These are phyloP conservation scores for Candida alai DNA, from an alignment of 805 yeast species.

Conservation along the genomic window DNA sequence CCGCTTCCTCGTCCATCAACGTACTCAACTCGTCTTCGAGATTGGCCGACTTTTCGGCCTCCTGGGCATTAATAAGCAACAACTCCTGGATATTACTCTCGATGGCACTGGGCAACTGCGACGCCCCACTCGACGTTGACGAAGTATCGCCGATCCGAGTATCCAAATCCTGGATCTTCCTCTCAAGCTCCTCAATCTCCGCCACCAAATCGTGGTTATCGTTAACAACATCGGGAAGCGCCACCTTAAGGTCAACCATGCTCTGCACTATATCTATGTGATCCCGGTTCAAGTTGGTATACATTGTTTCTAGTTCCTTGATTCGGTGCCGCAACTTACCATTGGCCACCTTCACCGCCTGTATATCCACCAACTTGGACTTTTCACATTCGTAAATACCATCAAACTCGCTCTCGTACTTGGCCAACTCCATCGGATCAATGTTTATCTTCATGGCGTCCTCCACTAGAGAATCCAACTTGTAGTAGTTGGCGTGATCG, in stretches of 20 bases:
- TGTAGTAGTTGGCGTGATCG: constrained; percentile 35
- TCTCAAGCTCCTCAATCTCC: constrained; percentile 34
- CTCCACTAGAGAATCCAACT: constrained; percentile 67
- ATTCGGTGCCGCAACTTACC: constrained; percentile 71
- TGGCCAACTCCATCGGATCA: constrained; percentile 65
- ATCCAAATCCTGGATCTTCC: constrained; percentile 39
- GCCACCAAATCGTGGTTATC: constrained; percentile 61
- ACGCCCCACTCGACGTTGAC: not conserved
- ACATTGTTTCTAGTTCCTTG: constrained; percentile 65
- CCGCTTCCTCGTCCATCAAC: constrained; percentile 24
- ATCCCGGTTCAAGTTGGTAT: constrained; percentile 68
- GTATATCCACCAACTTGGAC: constrained; percentile 61
- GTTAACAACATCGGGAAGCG: constrained; percentile 68
- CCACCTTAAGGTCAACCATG: constrained; percentile 75
- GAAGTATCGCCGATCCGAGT: constrained; percentile 20
- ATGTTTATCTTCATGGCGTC: constrained; percentile 76
- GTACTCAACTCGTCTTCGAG: constrained; percentile 34
- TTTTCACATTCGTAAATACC: constrained; percentile 68
- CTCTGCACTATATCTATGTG: constrained; percentile 86
- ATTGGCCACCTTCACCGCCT: constrained; percentile 56
- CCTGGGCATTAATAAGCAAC: constrained; percentile 32
- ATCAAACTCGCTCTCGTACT: constrained; percentile 70
- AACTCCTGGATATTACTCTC: constrained; percentile 35
- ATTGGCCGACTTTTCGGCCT: constrained; percentile 35
- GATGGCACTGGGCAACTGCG: constrained; percentile 31